A percentile compares a stretch with the other conserved stretches of the same genome.
These are phyloP conservation scores for Zygoascus bituminiphila DNA, from an alignment of 805 yeast species.

Conservation along the genomic window DNA sequence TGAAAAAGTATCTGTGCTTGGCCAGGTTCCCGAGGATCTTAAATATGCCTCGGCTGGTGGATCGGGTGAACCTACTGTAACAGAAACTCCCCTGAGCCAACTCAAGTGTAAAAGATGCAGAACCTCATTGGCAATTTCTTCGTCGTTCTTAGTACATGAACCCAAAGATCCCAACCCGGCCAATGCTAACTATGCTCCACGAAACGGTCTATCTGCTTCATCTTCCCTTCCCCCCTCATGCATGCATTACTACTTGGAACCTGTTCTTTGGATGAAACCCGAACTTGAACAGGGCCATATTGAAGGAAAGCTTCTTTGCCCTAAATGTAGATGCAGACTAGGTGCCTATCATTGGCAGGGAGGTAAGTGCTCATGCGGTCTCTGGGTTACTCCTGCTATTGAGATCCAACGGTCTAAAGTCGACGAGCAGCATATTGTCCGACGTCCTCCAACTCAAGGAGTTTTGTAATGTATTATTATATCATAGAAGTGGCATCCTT, in stretches of 20 bases:
- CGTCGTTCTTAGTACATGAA: slow-evolving; percentile 54
- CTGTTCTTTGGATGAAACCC: slow-evolving; percentile 82
- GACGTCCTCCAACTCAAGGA: neutral
- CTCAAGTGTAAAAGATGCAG: slow-evolving; percentile 82
- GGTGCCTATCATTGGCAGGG: slow-evolving; percentile 97
- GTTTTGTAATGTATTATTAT: too few relatives aligned
- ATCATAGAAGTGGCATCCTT: too few relatives aligned
- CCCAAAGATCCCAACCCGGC: slow-evolving; percentile 38
- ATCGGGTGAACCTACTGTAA: neutral
- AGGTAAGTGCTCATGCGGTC: slow-evolving; percentile 86
- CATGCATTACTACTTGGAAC: slow-evolving; percentile 83
- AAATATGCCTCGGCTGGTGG: slow-evolving; percentile 3
- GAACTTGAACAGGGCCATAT: slow-evolving; percentile 66
- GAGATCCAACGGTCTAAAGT: slow-evolving; percentile 74
- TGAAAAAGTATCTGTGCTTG: neutral
- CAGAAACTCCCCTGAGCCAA: slow-evolving; percentile 17
- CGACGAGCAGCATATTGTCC: slow-evolving; percentile 37
- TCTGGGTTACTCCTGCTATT: slow-evolving; percentile 91
- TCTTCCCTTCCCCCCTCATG: slow-evolving; percentile 35
- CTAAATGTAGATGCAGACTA: slow-evolving; percentile 73
- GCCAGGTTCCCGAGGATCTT: neutral
- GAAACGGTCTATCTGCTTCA: slow-evolving; percentile 17
- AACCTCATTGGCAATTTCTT: slow-evolving; percentile 52
- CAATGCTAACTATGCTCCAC: slow-evolving; percentile 11
- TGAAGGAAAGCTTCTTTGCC: slow-evolving; percentile 84